Percentiles rank a stretch among this genome's conserved stretches.
These are phyloP conservation scores for Skeletonema tropicum DNA, from an alignment of 108 stramenopile species.

Conservation along the genomic window DNA sequence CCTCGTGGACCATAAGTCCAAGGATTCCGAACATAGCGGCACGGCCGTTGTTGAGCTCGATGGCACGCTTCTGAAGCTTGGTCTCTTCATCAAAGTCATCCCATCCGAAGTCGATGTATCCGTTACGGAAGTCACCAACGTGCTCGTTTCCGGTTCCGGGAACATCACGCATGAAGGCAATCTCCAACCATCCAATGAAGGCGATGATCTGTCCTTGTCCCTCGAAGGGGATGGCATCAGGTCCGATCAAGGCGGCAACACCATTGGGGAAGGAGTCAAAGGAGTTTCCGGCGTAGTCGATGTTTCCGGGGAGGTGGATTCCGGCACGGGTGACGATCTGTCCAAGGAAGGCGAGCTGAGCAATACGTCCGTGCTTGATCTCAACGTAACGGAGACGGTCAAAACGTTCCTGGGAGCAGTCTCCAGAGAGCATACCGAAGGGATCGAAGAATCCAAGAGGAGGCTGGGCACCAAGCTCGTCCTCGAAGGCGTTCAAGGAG, in stretches of 20 bases:
- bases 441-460: slow-evolving; percentile 92
- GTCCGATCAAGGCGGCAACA: too few species aligned
- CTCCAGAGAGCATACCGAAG: too few species aligned
- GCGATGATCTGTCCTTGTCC: too few species aligned
- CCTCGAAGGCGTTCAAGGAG: slow-evolving; percentile 60
- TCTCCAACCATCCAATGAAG: slow-evolving; percentile 76
- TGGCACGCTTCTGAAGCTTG: slow-evolving; percentile 79
- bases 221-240: too few species aligned
- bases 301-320: too few species aligned
- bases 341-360: slow-evolving; percentile 85
- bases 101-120: slow-evolving; percentile 76
- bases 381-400: slow-evolving; percentile 68
- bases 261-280: too few species aligned
- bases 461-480: slow-evolving; percentile 82
- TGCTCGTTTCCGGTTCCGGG: slow-evolving; percentile 51
- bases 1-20: slow-evolving; percentile 76
- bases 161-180: slow-evolving; percentile 20
- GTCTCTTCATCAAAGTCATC: slow-evolving; percentile 64
- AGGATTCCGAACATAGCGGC: slow-evolving; percentile 90
- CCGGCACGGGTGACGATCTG: slow-evolving; percentile 43
- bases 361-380: slow-evolving; percentile 81
- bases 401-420: too few species aligned
- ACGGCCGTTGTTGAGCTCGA: slow-evolving; percentile 90
- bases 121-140: slow-evolving; percentile 84
- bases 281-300: too few species aligned